These are phyloP conservation scores for Spergularia bocconei DNA, from an alignment of 148 eudicot species.

Conservation along the genomic window DNA sequence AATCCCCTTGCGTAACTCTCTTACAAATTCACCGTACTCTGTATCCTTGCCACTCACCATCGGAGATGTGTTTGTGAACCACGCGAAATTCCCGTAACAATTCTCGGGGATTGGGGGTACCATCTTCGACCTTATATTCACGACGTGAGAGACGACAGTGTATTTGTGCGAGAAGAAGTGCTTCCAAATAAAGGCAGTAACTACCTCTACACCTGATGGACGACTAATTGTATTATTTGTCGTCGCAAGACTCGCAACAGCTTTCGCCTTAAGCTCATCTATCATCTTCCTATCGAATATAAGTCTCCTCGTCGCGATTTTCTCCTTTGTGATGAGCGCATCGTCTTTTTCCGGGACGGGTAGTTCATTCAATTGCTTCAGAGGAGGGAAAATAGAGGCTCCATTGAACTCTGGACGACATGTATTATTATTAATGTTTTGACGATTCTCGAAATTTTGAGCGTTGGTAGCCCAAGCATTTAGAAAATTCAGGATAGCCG, in stretches of 20 bases:
- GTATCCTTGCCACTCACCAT: too few relatives aligned
- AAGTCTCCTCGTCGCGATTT: background rate
- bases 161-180: too few relatives aligned
- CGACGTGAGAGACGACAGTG: too few relatives aligned
- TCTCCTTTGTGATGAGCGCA: background rate
- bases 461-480: conserved; percentile 31
- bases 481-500: conserved; percentile 10
- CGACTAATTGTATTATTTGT: background rate
- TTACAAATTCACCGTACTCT: too few relatives aligned
- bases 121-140: too few relatives aligned
- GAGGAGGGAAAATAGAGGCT: conserved; percentile 7
- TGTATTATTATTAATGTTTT: background rate
- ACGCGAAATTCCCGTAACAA: too few relatives aligned
- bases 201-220: background rate
- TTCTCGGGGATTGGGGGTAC: too few relatives aligned
- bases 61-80: too few relatives aligned
- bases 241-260: background rate
- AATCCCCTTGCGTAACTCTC: too few relatives aligned
- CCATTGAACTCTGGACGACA: background rate
- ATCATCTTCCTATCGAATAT: background rate
- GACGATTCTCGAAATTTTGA: too few relatives aligned
- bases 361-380: background rate
- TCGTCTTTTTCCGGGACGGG: background rate
- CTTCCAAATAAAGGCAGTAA: background rate
- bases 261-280: background rate